A percentile compares a stretch with the other conserved stretches of the same genome.
Evolutionary conservation across 106 monocot genomes (phyloP).

Genomic region (Platanthera zijinensis): DNA sequence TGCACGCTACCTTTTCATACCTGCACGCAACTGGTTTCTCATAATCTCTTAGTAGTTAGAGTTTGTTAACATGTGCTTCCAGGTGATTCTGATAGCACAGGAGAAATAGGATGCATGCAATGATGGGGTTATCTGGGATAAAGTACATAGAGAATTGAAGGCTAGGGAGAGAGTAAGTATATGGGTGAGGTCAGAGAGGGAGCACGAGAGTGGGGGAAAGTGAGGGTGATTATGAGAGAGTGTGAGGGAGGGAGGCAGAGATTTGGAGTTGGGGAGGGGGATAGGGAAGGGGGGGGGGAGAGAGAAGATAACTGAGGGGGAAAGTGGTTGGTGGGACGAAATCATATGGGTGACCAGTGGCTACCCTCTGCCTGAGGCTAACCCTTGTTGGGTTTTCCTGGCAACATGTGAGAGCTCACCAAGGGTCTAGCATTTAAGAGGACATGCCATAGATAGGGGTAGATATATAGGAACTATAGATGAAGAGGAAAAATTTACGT

Average conservation of each 20-base stretch:
- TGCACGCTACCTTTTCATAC: background rate
- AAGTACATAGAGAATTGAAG: background rate
- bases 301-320: background rate
- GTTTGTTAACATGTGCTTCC: background rate
- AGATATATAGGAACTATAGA: background rate
- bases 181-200: background rate
- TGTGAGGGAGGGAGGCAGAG: background rate
- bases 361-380: background rate
- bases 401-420: background rate
- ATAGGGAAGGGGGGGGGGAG: too few relatives aligned
- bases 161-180: background rate
- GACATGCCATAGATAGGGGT: background rate
- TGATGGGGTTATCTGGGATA: background rate
- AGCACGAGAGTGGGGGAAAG: background rate
- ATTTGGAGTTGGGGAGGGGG: background rate
- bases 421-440: background rate
- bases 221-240: background rate
- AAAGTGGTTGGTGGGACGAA: background rate
- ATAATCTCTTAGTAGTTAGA: conserved; percentile 6
- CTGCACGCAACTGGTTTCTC: background rate
- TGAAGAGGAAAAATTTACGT: background rate
- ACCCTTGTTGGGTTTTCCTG: background rate
- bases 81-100: too few relatives aligned
- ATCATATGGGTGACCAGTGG: background rate
- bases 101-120: background rate